Percentiles rank a stretch among this genome's conserved stretches.
Evolutionary conservation across 768 basidiomycete species (phyloP).

Genomic region (Polyporus arcularius): DNA sequence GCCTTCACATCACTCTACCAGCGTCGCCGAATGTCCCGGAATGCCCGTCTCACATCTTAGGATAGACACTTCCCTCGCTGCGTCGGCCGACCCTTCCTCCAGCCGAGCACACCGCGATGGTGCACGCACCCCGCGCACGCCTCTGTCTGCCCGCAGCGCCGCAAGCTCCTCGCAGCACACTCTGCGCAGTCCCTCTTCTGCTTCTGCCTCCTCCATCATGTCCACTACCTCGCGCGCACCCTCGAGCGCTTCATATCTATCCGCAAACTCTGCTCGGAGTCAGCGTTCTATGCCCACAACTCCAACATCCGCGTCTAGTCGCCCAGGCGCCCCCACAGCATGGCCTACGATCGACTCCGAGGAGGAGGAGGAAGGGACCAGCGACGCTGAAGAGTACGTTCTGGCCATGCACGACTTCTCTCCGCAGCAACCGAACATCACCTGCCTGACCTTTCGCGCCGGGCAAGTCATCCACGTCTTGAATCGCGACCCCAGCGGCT

Average conservation of each 20-base stretch:
- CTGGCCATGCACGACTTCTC: constrained; percentile 91
- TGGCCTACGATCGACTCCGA: constrained; percentile 19
- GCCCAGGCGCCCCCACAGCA: constrained; percentile 2
- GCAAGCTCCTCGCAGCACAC: constrained; percentile 26
- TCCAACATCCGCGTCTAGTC: constrained; percentile 8
- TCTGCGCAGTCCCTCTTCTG: constrained; percentile 27
- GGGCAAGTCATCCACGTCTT: constrained; percentile 93
- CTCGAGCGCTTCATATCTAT: constrained; percentile 15
- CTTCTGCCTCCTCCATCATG: constrained; percentile 26
- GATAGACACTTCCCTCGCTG: constrained; percentile 35
- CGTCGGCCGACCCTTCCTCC: constrained; percentile 22
- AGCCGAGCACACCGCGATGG: constrained; percentile 17
- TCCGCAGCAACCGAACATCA: constrained; percentile 68
- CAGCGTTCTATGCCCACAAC: constrained; percentile 5
- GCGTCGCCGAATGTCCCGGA: not conserved
- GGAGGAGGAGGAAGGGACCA: constrained; percentile 14
- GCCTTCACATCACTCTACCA: too few relatives aligned
- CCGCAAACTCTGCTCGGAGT: constrained; percentile 8
- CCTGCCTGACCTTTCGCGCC: constrained; percentile 85
- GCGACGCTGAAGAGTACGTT: constrained; percentile 62
- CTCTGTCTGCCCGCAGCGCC: constrained; percentile 20
- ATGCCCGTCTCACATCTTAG: constrained; percentile 32
- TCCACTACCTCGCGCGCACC: constrained; percentile 24
- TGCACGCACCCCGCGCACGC: constrained; percentile 6
- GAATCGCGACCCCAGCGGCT: constrained; percentile 84